These are phyloP conservation scores for Calycina marina DNA, from an alignment of 2,329 filamentous ascomycete genomes.

Conservation along the genomic window DNA sequence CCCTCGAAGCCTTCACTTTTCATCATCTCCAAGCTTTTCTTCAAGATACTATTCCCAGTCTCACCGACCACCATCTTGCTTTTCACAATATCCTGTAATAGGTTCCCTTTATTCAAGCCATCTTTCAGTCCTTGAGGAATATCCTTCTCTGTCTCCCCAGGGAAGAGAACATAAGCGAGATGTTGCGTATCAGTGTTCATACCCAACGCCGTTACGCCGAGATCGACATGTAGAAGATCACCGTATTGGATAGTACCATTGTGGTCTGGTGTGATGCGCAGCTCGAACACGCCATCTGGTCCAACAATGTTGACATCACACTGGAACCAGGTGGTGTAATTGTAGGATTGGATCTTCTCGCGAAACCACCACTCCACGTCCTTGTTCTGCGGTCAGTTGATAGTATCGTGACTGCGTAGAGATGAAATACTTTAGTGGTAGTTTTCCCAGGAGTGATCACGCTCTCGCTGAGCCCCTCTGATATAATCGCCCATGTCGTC, in stretches of 20 bases:
- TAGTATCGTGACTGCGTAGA: neutral
- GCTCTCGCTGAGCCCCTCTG: constrained; percentile 30
- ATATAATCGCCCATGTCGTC: constrained; percentile 36
- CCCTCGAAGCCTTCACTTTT: constrained; percentile 29
- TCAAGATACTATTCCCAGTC: constrained; percentile 31
- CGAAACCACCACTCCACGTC: constrained; percentile 38
- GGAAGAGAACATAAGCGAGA: constrained; percentile 32
- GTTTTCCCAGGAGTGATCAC: constrained; percentile 29
- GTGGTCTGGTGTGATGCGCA: constrained; percentile 3
- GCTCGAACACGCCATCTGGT: constrained; percentile 6
- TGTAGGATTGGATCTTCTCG: constrained; percentile 32
- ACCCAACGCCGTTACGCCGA: constrained; percentile 32
- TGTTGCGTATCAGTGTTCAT: constrained; percentile 37
- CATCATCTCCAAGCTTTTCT: constrained; percentile 27
- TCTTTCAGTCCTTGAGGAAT: constrained; percentile 28
- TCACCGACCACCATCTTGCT: constrained; percentile 29
- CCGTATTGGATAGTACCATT: constrained; percentile 26
- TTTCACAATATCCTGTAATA: constrained; percentile 32
- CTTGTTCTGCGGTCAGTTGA: constrained; percentile 5
- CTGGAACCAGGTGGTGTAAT: constrained; percentile 39
- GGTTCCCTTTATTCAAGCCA: constrained; percentile 31
- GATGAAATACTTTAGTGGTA: constrained; percentile 21
- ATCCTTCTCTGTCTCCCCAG: constrained; percentile 27
- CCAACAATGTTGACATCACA: constrained; percentile 30
- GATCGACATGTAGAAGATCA: constrained; percentile 34